Conservation (phyloP, 129 eudicot species). For the Apium graveolens region DNA sequence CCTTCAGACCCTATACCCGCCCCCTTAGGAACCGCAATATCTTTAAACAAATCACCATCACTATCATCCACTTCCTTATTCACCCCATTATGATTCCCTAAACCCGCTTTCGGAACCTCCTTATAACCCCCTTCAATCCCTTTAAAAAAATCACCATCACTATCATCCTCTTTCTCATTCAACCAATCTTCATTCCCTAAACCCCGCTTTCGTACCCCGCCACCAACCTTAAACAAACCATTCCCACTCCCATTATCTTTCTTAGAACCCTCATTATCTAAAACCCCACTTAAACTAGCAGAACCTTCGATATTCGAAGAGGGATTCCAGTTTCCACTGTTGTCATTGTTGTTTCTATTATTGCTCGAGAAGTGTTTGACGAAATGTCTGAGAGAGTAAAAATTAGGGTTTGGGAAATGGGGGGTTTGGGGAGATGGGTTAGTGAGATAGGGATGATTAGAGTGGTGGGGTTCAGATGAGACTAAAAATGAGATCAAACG, state of each 20-base stretch:
- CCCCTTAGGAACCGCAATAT: constrained; percentile 1
- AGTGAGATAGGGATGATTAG: constrained; percentile 15
- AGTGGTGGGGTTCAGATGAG: constrained; percentile 35
- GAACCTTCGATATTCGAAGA: constrained; percentile 30
- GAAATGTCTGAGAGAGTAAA: constrained; percentile 2
- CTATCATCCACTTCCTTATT: constrained; percentile 15
- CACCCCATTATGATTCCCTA: background rate
- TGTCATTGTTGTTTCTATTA: constrained; percentile 7
- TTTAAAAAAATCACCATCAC: background rate
- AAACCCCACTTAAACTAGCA: constrained; percentile 12
- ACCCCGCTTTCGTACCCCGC: background rate
- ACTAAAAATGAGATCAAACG: constrained; percentile 33
- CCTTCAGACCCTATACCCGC: too few species aligned
- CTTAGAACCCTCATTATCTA: background rate
- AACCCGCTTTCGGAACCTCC: background rate
- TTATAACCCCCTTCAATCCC: background rate
- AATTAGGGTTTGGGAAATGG: constrained; percentile 24
- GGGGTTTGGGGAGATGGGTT: constrained; percentile 7
- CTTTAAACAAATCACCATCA: constrained; percentile 26
- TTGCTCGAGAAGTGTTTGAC: constrained; percentile 41
- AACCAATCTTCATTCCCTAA: background rate
- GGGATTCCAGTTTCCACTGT: constrained; percentile 40
- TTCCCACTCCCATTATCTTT: background rate
- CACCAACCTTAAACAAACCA: background rate
- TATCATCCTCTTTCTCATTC: too few species aligned